phyloP scores from a whole-genome alignment of 306 rosid genomes.

The Cicer judaicum region DNA sequence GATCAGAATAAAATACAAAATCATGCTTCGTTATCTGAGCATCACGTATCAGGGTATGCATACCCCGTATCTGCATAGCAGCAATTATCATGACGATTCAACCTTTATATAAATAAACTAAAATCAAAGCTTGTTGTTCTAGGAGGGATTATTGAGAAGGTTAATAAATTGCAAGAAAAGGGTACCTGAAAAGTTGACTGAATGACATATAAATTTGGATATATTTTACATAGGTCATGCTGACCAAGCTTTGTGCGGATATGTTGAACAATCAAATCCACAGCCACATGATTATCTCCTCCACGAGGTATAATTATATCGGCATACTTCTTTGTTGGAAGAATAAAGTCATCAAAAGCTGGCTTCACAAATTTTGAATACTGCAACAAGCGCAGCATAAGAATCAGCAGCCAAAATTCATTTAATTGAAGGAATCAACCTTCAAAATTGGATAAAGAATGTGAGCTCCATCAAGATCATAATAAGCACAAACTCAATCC shows the following conservation, averaged over 20 bases:
- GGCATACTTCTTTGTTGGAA: slow-evolving; percentile 98
- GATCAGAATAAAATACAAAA: slow-evolving; percentile 92
- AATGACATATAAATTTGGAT: slow-evolving; percentile 90
- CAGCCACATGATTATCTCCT: slow-evolving; percentile 96
- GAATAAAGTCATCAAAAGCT: slow-evolving; percentile 97
- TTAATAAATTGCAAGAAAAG: slow-evolving; percentile 5
- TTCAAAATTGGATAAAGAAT: slow-evolving; percentile 16
- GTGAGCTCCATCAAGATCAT: slow-evolving; percentile 11
- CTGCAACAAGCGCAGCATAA: slow-evolving; percentile 58
- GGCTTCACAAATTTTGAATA: slow-evolving; percentile 98
- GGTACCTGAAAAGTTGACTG: slow-evolving; percentile 95
- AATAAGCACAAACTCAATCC: slow-evolving; percentile 9
- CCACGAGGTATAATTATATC: slow-evolving; percentile 98
- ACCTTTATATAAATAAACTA: not conserved
- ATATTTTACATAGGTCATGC: slow-evolving; percentile 99
- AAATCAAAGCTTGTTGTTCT: slow-evolving; percentile 27
- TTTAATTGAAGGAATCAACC: slow-evolving; percentile 25
- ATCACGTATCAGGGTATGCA: slow-evolving; percentile 99
- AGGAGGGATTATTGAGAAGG: slow-evolving; percentile 20
- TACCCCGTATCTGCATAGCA: slow-evolving; percentile 85
- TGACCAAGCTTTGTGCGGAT: slow-evolving; percentile 99
- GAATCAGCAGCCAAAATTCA: slow-evolving; percentile 37
- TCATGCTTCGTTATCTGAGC: slow-evolving; percentile 95
- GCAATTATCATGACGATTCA: slow-evolving; percentile 29
- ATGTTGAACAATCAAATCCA: slow-evolving; percentile 97